Evolutionary conservation across 1,139 yeast genomes (phyloP).

Genomic region (Yamadazyma songkhlaensis): DNA sequence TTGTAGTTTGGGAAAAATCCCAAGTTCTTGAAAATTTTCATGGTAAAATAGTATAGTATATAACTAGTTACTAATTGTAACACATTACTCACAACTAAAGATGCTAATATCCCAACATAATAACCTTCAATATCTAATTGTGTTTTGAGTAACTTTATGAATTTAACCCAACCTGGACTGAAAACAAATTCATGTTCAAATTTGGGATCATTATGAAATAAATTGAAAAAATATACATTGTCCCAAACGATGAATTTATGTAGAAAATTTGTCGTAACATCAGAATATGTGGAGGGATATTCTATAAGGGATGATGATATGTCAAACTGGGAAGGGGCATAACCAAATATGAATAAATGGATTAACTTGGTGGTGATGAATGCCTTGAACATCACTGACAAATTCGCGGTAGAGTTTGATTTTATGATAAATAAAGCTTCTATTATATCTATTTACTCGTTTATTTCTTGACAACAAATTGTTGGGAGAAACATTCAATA

Average conservation of each 20-base stretch:
- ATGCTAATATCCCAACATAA: constrained; percentile 45
- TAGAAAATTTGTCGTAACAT: constrained; percentile 17
- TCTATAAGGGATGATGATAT: constrained; percentile 34
- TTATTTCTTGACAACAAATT: constrained; percentile 20
- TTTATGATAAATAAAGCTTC: neutral
- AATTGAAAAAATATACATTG: constrained; percentile 67
- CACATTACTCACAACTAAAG: constrained; percentile 48
- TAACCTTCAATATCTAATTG: constrained; percentile 21
- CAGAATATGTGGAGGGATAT: constrained; percentile 6
- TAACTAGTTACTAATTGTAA: constrained; percentile 52
- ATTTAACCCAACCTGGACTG: constrained; percentile 71
- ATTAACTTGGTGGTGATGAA: constrained; percentile 26
- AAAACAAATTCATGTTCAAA: constrained; percentile 93
- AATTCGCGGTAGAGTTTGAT: neutral
- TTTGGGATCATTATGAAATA: constrained; percentile 47
- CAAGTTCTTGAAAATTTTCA: constrained; percentile 22
- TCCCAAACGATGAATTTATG: constrained; percentile 78
- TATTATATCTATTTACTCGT: constrained; percentile 3
- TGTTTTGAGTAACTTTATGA: constrained; percentile 29
- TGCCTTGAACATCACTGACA: constrained; percentile 13
- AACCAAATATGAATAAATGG: constrained; percentile 29
- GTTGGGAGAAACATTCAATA: constrained; percentile 49
- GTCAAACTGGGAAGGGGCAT: constrained; percentile 38
- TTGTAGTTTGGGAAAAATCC: constrained; percentile 16
- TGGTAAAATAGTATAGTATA: constrained; percentile 51